Conservation (phyloP, 495 filamentous ascomycete species). For the Darksidea phi region DNA sequence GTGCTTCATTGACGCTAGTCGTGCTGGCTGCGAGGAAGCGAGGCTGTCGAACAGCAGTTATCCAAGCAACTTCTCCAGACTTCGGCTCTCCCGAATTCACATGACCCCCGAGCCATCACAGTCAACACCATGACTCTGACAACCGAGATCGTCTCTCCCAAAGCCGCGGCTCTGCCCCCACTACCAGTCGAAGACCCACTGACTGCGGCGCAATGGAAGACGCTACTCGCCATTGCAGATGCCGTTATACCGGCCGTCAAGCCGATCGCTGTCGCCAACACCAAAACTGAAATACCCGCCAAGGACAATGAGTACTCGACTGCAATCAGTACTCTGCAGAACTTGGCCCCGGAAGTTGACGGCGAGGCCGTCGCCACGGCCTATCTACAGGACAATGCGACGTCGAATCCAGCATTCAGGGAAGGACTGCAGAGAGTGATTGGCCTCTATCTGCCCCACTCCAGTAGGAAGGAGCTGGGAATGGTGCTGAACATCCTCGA, state of each 20-base stretch:
- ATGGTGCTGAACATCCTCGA: slow-evolving; percentile 38
- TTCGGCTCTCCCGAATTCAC: background rate
- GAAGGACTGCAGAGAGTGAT: slow-evolving; percentile 27
- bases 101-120: background rate
- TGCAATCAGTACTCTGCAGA: slow-evolving; percentile 26
- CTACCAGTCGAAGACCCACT: slow-evolving; percentile 37
- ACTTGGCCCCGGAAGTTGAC: slow-evolving; percentile 15
- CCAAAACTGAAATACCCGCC: slow-evolving; percentile 31
- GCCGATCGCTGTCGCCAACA: slow-evolving; percentile 26
- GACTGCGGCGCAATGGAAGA: slow-evolving; percentile 41
- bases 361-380: slow-evolving; percentile 22
- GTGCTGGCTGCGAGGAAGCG: too few relatives aligned
- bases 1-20: too few relatives aligned
- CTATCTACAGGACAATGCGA: slow-evolving; percentile 38
- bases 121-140: slow-evolving; percentile 22
- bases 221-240: slow-evolving; percentile 41
- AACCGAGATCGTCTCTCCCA: slow-evolving; percentile 24
- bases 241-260: slow-evolving; percentile 40
- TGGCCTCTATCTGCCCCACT: slow-evolving; percentile 30
- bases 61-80: too few relatives aligned
- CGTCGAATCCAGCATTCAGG: slow-evolving; percentile 36
- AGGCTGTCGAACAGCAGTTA: too few relatives aligned
- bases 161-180: slow-evolving; percentile 36
- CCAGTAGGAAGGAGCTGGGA: slow-evolving; percentile 29
- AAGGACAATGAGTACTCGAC: slow-evolving; percentile 34